These are phyloP conservation scores for Acanthamoeba culbertsoni DNA, from an alignment of 208 protist genomes.

Conservation along the genomic window DNA sequence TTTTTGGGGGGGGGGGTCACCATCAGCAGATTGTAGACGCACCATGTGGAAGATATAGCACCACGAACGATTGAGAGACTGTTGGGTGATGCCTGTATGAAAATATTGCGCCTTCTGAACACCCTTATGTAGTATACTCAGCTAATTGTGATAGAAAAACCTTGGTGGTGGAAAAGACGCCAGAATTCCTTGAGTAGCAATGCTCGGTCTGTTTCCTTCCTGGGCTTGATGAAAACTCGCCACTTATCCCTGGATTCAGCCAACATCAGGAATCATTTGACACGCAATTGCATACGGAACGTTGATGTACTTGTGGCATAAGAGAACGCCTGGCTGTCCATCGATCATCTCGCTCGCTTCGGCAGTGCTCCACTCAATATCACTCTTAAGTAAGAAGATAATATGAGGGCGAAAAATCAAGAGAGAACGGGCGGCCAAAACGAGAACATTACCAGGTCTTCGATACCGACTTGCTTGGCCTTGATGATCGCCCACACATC, in stretches of 20 bases:
- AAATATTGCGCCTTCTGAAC: neutral
- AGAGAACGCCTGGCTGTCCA: neutral
- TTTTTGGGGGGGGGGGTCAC: no score
- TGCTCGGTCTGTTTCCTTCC: neutral
- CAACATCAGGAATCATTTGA: neutral
- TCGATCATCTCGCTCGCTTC: slow-evolving; percentile 26
- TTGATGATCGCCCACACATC: slow-evolving; percentile 41
- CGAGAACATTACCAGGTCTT: neutral
- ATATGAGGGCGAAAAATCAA: neutral
- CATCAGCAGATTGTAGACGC: neutral
- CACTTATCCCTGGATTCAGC: neutral
- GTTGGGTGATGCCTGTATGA: neutral
- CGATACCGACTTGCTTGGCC: neutral
- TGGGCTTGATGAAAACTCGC: neutral
- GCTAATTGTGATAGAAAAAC: neutral
- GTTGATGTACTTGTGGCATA: neutral
- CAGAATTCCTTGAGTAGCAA: neutral
- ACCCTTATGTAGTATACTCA: neutral
- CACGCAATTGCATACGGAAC: neutral
- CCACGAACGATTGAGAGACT: neutral
- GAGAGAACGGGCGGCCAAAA: neutral
- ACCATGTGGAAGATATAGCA: slow-evolving; percentile 42
- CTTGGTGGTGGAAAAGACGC: neutral
- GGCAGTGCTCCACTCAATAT: slow-evolving; percentile 2
- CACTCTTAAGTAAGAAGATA: neutral